Conservation (phyloP, 148 eudicot genomes). For the Rhododendron ovatum region DNA sequence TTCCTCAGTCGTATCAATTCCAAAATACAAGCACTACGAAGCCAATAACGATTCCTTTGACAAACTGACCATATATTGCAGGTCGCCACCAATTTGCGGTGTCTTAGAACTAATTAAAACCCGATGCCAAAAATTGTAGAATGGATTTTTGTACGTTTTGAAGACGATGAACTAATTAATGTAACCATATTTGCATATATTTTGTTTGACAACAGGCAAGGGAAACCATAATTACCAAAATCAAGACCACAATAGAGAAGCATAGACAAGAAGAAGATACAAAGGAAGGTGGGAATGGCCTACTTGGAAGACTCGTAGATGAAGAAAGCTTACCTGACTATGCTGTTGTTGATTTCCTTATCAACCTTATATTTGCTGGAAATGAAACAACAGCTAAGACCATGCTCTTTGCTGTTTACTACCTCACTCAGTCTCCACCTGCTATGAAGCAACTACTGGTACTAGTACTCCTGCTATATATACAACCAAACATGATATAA, state of each 20-base stretch:
- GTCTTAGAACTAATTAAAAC: no score
- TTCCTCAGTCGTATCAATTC: no score
- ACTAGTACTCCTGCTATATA: neutral
- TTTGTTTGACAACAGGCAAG: constrained; percentile 34
- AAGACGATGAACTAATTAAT: neutral
- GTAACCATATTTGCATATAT: neutral
- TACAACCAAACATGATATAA: neutral
- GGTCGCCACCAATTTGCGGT: no score
- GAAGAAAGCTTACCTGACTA: constrained; percentile 47
- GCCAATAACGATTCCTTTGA: no score
- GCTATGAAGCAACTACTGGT: constrained; percentile 47
- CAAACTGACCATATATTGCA: no score
- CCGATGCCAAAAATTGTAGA: no score
- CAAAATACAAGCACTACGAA: no score
- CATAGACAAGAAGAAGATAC: constrained; percentile 7
- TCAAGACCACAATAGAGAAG: constrained; percentile 26
- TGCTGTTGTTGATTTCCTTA: constrained; percentile 40
- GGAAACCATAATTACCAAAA: constrained; percentile 40
- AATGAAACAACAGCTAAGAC: constrained; percentile 59
- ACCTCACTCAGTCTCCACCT: constrained; percentile 40
- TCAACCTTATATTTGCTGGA: constrained; percentile 57
- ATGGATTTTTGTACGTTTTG: neutral
- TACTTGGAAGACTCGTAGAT: constrained; percentile 40
- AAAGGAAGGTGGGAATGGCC: constrained; percentile 8
- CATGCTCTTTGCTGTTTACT: constrained; percentile 54